Base-by-base conservation (phyloP, 1,284 basidiomycete species). In the Sparassis latifolia region DNA sequence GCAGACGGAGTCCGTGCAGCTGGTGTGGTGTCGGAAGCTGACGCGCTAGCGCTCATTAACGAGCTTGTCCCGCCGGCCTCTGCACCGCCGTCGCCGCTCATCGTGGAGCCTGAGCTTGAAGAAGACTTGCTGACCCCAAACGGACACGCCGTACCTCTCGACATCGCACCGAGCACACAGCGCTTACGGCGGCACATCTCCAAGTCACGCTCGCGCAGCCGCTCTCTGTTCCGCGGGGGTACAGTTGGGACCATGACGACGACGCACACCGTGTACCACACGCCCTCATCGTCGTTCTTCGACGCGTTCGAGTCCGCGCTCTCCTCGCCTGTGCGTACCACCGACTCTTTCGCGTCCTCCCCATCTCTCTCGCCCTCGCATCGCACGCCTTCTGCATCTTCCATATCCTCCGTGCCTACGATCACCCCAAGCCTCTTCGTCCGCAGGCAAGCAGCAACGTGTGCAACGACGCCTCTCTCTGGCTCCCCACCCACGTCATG, bases 231-330 rank as follows among this genome's bases (percentile, higher is more conserved):
- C 59, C 63, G 74, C 56, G 65, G 68, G 30, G 76, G 77, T 44
- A 82, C 80, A 9, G 65, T 80, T 64, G 73, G 78, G 42, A 73
- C 79, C 27, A 73, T 76, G 20, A 75, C 72, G 38, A 81, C 82
- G 0, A 73, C 73, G 2, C 62, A 79, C 5, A 79, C 82, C 2
- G 73, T 82, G 44, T 89, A 84, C 63, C 83, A 88, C 63, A 89
- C 86, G 0, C 85, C 87, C 5, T 78, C 82, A 0, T 86, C 86
- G 0, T 87, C 85, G n/a, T 55, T 86, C 44, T 82, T 78, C 52
- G 70, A 73, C 55, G 55, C 58, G 29, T 74, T 66, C 55, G 65
- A 71, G 49, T 80, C 80, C 7, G 82, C 83, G 1, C 75, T 77
- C 4, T 77, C 79, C 2, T 85, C 82, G 1, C 82, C 82, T 0